Evolutionary conservation across 2,329 filamentous ascomycete species (phyloP).

Genomic region (Sphaerostilbella broomeana): DNA sequence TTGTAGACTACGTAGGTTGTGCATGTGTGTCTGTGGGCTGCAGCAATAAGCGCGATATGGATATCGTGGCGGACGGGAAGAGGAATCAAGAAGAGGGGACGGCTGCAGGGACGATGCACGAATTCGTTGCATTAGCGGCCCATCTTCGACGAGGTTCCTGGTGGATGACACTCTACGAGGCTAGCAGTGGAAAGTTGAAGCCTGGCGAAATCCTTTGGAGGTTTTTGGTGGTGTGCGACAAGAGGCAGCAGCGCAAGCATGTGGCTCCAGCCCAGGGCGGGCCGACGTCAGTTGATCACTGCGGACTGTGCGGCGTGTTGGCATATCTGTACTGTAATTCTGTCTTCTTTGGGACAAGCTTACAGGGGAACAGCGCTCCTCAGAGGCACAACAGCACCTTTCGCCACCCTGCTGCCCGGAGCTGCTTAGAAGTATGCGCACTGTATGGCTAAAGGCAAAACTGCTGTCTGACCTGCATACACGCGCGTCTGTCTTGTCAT

Average conservation of each 20-base stretch:
- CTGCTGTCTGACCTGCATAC: constrained; percentile 13
- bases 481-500: constrained; percentile 11
- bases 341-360: constrained; percentile 5
- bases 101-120: constrained; percentile 13
- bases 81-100: constrained; percentile 11
- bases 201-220: no score
- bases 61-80: constrained; percentile 4
- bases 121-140: constrained; percentile 7
- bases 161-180: background rate
- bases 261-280: constrained; percentile 4
- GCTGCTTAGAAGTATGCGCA: background rate
- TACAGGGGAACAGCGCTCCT: background rate
- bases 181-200: background rate
- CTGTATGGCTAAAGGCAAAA: background rate
- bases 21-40: background rate
- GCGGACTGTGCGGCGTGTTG: background rate
- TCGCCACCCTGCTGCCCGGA: background rate
- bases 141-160: no score
- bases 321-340: constrained; percentile 6
- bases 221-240: no score
- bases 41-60: constrained; percentile 7
- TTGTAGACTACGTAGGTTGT: no score
- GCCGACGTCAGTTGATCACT: constrained; percentile 9
- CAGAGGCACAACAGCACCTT: background rate
- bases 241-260: no score